phyloP scores from a whole-genome alignment of 2,329 filamentous ascomycete genomes.

The Paraphoma sp. region DNA sequence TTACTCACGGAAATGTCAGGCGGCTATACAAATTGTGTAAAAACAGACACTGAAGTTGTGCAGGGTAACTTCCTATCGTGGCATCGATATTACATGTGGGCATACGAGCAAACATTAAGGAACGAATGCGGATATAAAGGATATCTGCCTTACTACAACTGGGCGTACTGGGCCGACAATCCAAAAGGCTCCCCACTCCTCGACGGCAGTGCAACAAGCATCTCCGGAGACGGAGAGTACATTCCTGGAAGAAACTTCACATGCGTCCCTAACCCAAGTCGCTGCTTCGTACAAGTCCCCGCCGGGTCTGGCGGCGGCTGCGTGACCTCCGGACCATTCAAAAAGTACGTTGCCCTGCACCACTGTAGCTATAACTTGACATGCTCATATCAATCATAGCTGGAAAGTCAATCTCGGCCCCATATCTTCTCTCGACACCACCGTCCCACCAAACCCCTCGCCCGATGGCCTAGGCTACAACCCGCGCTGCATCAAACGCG shows the following conservation, averaged over 20 bases:
- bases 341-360: conserved; percentile 37
- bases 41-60: background rate
- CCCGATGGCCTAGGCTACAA: conserved; percentile 36
- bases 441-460: conserved; percentile 36
- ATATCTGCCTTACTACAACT: conserved; percentile 59
- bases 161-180: conserved; percentile 56
- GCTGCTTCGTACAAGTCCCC: conserved; percentile 1
- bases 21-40: background rate
- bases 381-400: conserved; percentile 3
- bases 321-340: conserved; percentile 58
- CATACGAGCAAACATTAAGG: conserved; percentile 49
- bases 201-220: conserved; percentile 59
- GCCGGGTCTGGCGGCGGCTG: conserved; percentile 62
- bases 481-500: conserved; percentile 46
- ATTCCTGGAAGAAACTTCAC: conserved; percentile 30
- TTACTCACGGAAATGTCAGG: conserved; percentile 37
- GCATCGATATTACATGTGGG: conserved; percentile 52
- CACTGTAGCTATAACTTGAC: background rate
- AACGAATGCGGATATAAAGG: conserved; percentile 52
- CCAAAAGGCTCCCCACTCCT: conserved; percentile 58
- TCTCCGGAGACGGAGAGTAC: conserved; percentile 54
- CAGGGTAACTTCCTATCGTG: conserved; percentile 43
- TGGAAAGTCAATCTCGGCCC: conserved; percentile 55
- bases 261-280: conserved; percentile 24
- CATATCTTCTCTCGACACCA: conserved; percentile 43